phyloP scores from a whole-genome alignment of 1,284 basidiomycete species.

The Ustilago tritici region DNA sequence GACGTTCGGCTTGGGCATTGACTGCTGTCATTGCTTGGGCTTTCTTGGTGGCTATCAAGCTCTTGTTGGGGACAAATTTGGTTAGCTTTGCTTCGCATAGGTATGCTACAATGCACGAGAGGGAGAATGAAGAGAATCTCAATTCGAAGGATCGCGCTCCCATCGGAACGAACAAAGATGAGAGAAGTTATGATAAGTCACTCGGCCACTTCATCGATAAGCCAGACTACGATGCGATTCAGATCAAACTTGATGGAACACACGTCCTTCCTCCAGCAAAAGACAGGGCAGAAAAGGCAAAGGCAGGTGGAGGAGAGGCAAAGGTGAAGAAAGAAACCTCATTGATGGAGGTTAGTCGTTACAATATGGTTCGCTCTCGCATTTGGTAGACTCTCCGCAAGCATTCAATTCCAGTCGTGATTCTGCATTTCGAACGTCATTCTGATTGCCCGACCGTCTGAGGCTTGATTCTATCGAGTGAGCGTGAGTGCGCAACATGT shows the following conservation, averaged over 20 bases:
- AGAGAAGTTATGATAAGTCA: slow-evolving; percentile 57
- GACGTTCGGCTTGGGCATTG: slow-evolving; percentile 51
- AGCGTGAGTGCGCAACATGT: not conserved
- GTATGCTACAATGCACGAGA: slow-evolving; percentile 59
- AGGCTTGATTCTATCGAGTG: not conserved
- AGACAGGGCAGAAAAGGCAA: slow-evolving; percentile 14
- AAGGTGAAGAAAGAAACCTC: slow-evolving; percentile 40
- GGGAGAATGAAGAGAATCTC: slow-evolving; percentile 64
- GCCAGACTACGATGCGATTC: slow-evolving; percentile 58
- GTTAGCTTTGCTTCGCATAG: slow-evolving; percentile 61
- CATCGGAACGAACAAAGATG: slow-evolving; percentile 63
- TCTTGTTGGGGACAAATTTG: slow-evolving; percentile 64
- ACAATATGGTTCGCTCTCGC: slow-evolving; percentile 64
- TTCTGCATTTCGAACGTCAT: not conserved
- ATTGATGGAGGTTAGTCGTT: slow-evolving; percentile 65
- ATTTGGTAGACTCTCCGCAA: slow-evolving; percentile 52
- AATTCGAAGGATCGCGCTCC: slow-evolving; percentile 60
- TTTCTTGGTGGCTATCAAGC: slow-evolving; percentile 64
- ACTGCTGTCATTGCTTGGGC: slow-evolving; percentile 55
- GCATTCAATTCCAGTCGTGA: not conserved
- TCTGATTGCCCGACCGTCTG: not conserved
- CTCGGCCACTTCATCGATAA: slow-evolving; percentile 53
- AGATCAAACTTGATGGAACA: slow-evolving; percentile 57
- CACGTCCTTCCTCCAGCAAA: slow-evolving; percentile 26
- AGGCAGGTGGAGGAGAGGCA: not conserved